Percentiles rank a stretch among this genome's conserved stretches.
These are phyloP conservation scores for Inosperma sp. DNA, from an alignment of 768 basidiomycete species.

Conservation along the genomic window DNA sequence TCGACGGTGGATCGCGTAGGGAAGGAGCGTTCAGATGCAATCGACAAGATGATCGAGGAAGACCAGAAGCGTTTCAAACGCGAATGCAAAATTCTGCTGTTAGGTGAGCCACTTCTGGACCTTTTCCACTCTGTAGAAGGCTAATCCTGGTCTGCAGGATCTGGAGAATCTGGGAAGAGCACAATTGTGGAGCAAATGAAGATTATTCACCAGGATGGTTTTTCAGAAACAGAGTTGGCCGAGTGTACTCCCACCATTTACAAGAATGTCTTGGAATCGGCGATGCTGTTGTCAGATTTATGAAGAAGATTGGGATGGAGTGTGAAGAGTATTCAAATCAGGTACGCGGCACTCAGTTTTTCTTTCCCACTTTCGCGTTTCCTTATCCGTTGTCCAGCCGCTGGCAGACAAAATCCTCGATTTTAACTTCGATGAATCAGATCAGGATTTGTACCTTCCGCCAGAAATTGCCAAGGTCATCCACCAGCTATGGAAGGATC, in stretches of 20 bases:
- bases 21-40: conserved; percentile 62
- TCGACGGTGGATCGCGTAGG: conserved; percentile 54
- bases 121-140: not conserved
- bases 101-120: conserved; percentile 57
- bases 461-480: conserved; percentile 68
- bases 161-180: conserved; percentile 91
- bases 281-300: conserved; percentile 77
- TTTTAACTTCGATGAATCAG: conserved; percentile 46
- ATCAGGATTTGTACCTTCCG: conserved; percentile 38
- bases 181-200: conserved; percentile 99
- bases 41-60: conserved; percentile 83
- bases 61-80: conserved; percentile 75
- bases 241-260: conserved; percentile 76
- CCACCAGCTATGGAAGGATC: conserved; percentile 65
- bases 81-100: conserved; percentile 88
- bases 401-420: conserved; percentile 61
- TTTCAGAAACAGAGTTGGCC: conserved; percentile 70
- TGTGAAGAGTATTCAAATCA: conserved; percentile 65
- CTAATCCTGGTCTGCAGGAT: conserved; percentile 48
- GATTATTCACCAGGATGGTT: conserved; percentile 94
- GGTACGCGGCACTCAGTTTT: conserved; percentile 29
- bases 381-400: conserved; percentile 15
- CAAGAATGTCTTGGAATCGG: conserved; percentile 84
- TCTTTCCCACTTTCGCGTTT: conserved; percentile 4
- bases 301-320: conserved; percentile 82